phyloP scores from a whole-genome alignment of 805 yeast genomes.

The Maudiozyma saulgeensis region DNA sequence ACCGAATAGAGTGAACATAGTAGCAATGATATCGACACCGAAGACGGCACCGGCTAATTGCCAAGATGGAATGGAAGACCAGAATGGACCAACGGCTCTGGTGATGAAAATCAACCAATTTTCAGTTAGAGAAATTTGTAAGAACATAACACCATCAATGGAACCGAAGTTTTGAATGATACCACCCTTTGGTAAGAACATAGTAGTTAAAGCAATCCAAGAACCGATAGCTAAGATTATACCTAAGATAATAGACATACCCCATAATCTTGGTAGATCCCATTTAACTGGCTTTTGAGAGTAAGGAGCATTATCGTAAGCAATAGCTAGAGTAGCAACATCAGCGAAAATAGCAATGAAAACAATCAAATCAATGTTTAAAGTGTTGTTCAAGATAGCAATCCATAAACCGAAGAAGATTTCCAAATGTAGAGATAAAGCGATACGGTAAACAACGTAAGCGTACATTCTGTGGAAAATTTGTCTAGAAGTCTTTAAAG shows the following conservation, averaged over 20 bases:
- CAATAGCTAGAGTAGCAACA: slow-evolving; percentile 94
- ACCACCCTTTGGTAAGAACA: slow-evolving; percentile 87
- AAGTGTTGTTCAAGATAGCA: slow-evolving; percentile 79
- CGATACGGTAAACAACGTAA: slow-evolving; percentile 96
- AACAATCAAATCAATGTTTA: slow-evolving; percentile 85
- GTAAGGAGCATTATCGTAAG: slow-evolving; percentile 95
- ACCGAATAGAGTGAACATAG: slow-evolving; percentile 87
- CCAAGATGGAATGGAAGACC: slow-evolving; percentile 96
- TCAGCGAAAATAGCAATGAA: slow-evolving; percentile 96
- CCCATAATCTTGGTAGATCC: slow-evolving; percentile 96
- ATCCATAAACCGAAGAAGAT: slow-evolving; percentile 93
- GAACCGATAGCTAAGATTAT: slow-evolving; percentile 79
- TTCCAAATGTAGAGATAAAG: slow-evolving; percentile 89
- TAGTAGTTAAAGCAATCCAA: slow-evolving; percentile 91
- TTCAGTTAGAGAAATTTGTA: slow-evolving; percentile 90
- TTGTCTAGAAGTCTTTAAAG: slow-evolving; percentile 89
- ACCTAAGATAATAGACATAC: slow-evolving; percentile 87
- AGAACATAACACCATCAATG: slow-evolving; percentile 84
- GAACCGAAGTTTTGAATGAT: slow-evolving; percentile 94
- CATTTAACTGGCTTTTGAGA: slow-evolving; percentile 90
- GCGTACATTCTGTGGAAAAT: slow-evolving; percentile 99
- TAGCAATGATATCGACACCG: slow-evolving; percentile 81
- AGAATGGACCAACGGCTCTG: slow-evolving; percentile 97
- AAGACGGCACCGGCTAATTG: slow-evolving; percentile 91
- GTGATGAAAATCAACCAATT: slow-evolving; percentile 96